Percentiles rank a stretch among this genome's conserved stretches.
Conservation (phyloP, 2,329 filamentous ascomycete genomes). For the Microdochium nivale region DNA sequence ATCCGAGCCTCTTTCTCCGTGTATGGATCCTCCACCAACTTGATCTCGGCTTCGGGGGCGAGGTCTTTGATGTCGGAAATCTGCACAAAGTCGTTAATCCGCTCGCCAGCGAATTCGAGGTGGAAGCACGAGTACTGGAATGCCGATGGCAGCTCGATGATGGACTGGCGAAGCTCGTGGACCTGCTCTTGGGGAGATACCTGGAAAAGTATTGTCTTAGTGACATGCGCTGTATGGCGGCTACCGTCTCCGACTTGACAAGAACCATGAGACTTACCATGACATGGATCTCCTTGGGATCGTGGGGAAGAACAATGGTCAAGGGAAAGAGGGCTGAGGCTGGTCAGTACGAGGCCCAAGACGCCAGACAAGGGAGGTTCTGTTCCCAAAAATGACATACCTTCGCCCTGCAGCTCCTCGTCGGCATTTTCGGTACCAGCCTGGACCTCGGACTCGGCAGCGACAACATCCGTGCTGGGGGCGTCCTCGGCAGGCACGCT, state of each 20-base stretch:
- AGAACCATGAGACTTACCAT: conserved; percentile 51
- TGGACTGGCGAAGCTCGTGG: conserved; percentile 92
- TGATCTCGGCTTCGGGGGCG: conserved; percentile 66
- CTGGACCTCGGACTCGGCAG: background rate
- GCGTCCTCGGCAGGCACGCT: background rate
- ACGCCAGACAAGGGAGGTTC: background rate
- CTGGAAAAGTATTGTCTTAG: conserved; percentile 32
- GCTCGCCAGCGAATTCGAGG: conserved; percentile 79
- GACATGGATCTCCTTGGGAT: conserved; percentile 71
- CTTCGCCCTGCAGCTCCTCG: conserved; percentile 20
- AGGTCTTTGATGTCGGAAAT: conserved; percentile 82
- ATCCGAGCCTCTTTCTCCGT: conserved; percentile 97
- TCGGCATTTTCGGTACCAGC: conserved; percentile 6
- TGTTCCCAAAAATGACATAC: conserved; percentile 14
- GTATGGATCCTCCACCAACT: conserved; percentile 87
- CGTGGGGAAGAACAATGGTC: conserved; percentile 73
- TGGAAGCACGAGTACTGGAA: conserved; percentile 99
- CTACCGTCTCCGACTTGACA: background rate
- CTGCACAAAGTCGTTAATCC: conserved; percentile 91
- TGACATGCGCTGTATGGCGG: conserved; percentile 3
- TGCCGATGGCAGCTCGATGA: conserved; percentile 85
- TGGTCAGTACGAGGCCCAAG: conserved; percentile 7
- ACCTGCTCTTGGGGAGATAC: conserved; percentile 92
- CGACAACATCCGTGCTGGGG: background rate
- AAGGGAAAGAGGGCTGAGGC: conserved; percentile 48